These are phyloP conservation scores for Amanita muscaria DNA, from an alignment of 768 basidiomycete species.

Conservation along the genomic window DNA sequence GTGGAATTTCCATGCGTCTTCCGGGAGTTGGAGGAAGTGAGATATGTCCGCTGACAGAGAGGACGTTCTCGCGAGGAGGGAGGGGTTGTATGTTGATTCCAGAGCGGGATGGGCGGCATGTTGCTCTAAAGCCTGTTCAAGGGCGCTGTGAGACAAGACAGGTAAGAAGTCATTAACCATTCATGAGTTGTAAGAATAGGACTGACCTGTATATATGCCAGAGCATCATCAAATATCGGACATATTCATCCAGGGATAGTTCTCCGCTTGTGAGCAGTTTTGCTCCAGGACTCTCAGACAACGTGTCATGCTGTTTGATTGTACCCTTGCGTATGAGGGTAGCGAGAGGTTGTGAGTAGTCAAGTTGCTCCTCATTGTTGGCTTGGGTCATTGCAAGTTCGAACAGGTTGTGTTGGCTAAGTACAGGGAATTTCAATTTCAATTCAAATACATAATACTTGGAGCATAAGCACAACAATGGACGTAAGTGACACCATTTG, in stretches of 20 bases:
- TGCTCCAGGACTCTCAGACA: slow-evolving; percentile 50
- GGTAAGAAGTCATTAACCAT: neutral
- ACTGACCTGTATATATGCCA: slow-evolving; percentile 74
- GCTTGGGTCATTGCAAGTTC: too few relatives aligned
- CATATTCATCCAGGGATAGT: slow-evolving; percentile 55
- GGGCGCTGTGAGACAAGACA: slow-evolving; percentile 27
- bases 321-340: slow-evolving; percentile 40
- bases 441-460: too few relatives aligned
- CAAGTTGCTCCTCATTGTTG: too few relatives aligned
- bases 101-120: slow-evolving; percentile 57
- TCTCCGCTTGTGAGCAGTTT: slow-evolving; percentile 48
- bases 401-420: too few relatives aligned
- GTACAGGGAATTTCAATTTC: too few relatives aligned
- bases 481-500: too few relatives aligned
- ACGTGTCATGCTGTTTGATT: slow-evolving; percentile 45
- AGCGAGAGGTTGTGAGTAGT: slow-evolving; percentile 35
- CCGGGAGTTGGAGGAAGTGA: slow-evolving; percentile 43
- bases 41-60: slow-evolving; percentile 61
- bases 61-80: slow-evolving; percentile 52
- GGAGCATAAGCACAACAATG: too few relatives aligned
- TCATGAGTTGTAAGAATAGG: neutral
- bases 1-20: slow-evolving; percentile 47
- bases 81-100: slow-evolving; percentile 63
- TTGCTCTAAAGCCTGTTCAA: slow-evolving; percentile 48
- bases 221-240: slow-evolving; percentile 65